A percentile compares a stretch with the other conserved stretches of the same genome.
phyloP scores from a whole-genome alignment of 495 filamentous ascomycete species.

The Daldinia childiae region DNA sequence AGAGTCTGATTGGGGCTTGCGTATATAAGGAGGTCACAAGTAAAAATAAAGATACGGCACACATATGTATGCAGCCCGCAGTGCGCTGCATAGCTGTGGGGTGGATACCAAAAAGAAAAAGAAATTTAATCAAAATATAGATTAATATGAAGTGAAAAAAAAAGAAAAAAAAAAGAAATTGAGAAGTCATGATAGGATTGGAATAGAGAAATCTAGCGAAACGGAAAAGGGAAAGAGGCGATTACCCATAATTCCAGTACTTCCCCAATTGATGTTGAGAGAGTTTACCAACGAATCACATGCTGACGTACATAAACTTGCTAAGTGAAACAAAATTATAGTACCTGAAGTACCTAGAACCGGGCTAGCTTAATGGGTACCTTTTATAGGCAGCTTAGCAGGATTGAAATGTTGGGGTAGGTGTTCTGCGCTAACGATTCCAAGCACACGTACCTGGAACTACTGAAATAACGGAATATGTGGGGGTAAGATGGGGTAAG shows the following conservation, averaged over 20 bases:
- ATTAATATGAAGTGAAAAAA: conserved; percentile 12
- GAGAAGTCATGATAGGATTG: conserved; percentile 6
- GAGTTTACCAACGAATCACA: conserved; percentile 9
- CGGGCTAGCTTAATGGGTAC: conserved; percentile 1
- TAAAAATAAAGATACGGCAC: conserved; percentile 16
- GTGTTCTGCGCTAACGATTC: conserved; percentile 27
- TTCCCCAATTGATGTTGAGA: conserved; percentile 17
- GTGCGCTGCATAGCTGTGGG: conserved; percentile 1
- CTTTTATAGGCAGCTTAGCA: background rate
- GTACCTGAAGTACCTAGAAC: conserved; percentile 16
- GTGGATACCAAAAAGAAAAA: conserved; percentile 28
- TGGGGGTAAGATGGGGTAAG: conserved; percentile 21
- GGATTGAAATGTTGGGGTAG: conserved; percentile 17
- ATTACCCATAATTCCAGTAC: conserved; percentile 17
- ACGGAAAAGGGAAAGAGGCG: conserved; percentile 16
- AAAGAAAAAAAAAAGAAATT: conserved; percentile 6
- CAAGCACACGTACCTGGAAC: conserved; percentile 34
- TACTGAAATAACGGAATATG: conserved; percentile 4
- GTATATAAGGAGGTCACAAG: conserved; percentile 34
- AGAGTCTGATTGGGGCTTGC: conserved; percentile 34
- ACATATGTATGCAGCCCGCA: background rate
- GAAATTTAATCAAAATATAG: conserved; percentile 14
- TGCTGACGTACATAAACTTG: conserved; percentile 1
- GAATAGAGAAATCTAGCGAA: conserved; percentile 15
- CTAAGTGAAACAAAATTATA: conserved; percentile 10